Percentiles rank a stretch among this genome's conserved stretches.
Conservation (phyloP, 768 basidiomycete genomes). For the Pilatotrama ljubarskyi region DNA sequence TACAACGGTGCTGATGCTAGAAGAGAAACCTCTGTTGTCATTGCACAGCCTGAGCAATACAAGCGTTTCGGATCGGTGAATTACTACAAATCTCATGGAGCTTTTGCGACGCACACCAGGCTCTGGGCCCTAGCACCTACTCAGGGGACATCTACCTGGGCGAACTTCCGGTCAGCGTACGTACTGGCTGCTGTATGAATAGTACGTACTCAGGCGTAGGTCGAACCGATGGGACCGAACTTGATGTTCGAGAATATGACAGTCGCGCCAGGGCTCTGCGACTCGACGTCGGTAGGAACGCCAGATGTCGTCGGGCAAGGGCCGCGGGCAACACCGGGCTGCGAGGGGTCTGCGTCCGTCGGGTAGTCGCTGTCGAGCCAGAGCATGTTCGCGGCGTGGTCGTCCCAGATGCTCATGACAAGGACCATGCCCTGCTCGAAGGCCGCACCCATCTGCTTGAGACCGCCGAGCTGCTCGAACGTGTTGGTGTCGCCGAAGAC, state of each 20-base stretch:
- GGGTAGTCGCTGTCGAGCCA: slow-evolving; percentile 32
- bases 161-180: no score
- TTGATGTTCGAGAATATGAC: slow-evolving; percentile 59
- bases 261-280: slow-evolving; percentile 37
- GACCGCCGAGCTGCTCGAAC: slow-evolving; percentile 44
- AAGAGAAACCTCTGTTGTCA: background rate
- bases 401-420: slow-evolving; percentile 54
- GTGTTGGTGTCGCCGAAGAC: slow-evolving; percentile 45
- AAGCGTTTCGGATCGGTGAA: background rate
- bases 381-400: slow-evolving; percentile 43
- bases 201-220: slow-evolving; percentile 31
- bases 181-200: no score
- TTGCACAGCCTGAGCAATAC: background rate
- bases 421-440: slow-evolving; percentile 47
- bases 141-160: no score
- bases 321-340: slow-evolving; percentile 50
- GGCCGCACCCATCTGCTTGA: slow-evolving; percentile 35
- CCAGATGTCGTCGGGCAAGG: slow-evolving; percentile 51
- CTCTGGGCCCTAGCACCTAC: background rate
- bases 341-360: slow-evolving; percentile 26
- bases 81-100: background rate
- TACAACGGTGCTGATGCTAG: background rate
- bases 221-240: slow-evolving; percentile 51
- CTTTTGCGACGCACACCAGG: background rate
- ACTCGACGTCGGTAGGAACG: slow-evolving; percentile 45